Evolutionary conservation across 2,329 filamentous ascomycete species (phyloP), one percentile per base, ranked within the genome.

Genomic region (Apiospora aurea): DNA sequence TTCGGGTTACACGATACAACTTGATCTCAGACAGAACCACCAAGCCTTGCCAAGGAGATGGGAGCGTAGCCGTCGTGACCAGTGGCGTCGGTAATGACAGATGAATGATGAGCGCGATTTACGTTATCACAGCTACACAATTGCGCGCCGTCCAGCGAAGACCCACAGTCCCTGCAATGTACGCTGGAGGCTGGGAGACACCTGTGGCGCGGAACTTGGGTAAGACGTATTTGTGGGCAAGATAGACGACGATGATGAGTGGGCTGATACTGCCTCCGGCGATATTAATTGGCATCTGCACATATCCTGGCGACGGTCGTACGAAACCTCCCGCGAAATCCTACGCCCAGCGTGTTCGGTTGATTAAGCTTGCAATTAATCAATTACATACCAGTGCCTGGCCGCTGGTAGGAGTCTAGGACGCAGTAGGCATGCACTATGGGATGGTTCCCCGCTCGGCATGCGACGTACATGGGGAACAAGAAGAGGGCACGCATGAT

Each of bases 321-420:
- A 38, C 53, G 53, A 21, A 61, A 38, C 53, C 29, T 38, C 53
- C 29, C 53, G 53, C 11, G 29, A 34, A 61, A 34, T 13, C 41
- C 41, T 2, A 10, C 8, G 41, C 41, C 10, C 41, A 43, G 34
- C 34, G 7, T 38, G 34, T 38, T 38, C 5, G 34, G 34, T 38
- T 38, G 34, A 38, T 38, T 2, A 21, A 57, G 51, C 51, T 10
- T 14, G 29, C 51, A 29, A 34, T 29, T 29, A 57, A 57, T 38
- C 41, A 43, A 43, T 61, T 61, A 34, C 26, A n/a, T n/a, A n/a
- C 53, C 53, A 61, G 53, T 61, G 53, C 53, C 53, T 61, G 53
- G 18, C 29, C 38, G 29, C 53, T 29, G 26, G 2, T 29, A 29
- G 26, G 26, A 29, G 26, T 29, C 26, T 61, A 61, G 53, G 53